Evolutionary conservation across 2,329 filamentous ascomycete genomes (phyloP).

Genomic region (Colletotrichum magnum): DNA sequence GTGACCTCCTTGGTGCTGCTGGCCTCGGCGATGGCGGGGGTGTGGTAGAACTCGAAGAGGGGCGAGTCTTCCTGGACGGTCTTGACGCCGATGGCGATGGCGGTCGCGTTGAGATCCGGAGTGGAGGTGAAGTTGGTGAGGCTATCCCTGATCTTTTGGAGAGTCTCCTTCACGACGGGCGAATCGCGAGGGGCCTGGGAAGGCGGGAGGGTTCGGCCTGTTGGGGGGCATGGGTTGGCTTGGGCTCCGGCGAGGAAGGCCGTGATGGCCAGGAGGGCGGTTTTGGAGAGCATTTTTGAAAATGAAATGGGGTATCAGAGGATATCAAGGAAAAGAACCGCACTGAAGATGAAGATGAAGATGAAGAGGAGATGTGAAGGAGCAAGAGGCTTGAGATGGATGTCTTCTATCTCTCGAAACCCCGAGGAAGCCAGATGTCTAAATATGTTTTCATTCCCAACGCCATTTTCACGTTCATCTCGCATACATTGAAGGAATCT

Average conservation of each 20-base stretch:
- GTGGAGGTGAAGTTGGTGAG: conserved; percentile 31
- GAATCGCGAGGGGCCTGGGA: conserved; percentile 22
- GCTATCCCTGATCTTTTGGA: conserved; percentile 9
- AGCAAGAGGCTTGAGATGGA: too few relatives aligned
- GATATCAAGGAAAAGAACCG: too few relatives aligned
- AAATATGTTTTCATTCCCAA: too few relatives aligned
- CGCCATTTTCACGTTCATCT: too few relatives aligned
- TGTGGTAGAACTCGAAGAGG: conserved; percentile 58
- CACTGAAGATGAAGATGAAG: too few relatives aligned
- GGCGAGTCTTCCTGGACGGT: conserved; percentile 56
- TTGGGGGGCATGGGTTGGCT: conserved; percentile 24
- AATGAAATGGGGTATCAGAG: not conserved
- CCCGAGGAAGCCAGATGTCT: too few relatives aligned
- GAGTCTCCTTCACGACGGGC: conserved; percentile 9
- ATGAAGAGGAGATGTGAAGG: too few relatives aligned
- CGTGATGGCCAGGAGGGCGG: not conserved
- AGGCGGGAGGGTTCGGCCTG: conserved; percentile 18
- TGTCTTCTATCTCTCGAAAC: too few relatives aligned
- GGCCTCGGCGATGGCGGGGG: conserved; percentile 47
- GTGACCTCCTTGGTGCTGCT: conserved; percentile 47
- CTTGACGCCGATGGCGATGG: conserved; percentile 56
- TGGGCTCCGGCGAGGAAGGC: conserved; percentile 6
- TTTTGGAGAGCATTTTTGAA: conserved; percentile 2
- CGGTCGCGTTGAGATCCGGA: conserved; percentile 48
- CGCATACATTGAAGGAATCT: too few relatives aligned